phyloP scores from a whole-genome alignment of 139 green algal genomes.

The Volvox africanus region DNA sequence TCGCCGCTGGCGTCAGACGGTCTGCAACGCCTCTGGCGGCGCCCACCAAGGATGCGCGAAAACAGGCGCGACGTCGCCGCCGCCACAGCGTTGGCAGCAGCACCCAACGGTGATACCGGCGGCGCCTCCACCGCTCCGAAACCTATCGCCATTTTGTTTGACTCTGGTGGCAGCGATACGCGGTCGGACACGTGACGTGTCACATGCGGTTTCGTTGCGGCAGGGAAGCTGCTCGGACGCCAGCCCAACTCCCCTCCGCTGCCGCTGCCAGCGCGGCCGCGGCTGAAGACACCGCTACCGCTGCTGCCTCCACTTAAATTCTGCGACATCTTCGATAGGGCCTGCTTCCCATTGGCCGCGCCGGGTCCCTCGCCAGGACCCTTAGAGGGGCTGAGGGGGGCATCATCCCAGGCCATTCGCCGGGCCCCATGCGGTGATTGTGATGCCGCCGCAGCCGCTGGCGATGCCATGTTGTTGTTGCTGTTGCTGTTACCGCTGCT shows the following conservation, averaged over 20 bases:
- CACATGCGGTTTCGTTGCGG: not conserved
- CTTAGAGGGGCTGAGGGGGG: too few relatives aligned
- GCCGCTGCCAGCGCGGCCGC: not conserved
- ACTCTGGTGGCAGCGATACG: not conserved
- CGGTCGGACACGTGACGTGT: not conserved
- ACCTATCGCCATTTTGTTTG: not conserved
- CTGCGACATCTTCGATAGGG: too few relatives aligned
- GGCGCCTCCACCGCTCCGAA: not conserved
- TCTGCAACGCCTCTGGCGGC: not conserved
- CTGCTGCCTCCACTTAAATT: not conserved
- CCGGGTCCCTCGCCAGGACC: too few relatives aligned
- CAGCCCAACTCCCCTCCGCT: not conserved
- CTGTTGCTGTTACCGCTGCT: not conserved
- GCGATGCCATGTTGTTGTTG: too few relatives aligned
- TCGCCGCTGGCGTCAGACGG: not conserved
- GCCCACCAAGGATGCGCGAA: not conserved
- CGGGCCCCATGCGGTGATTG: not conserved
- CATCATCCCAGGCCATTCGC: not conserved
- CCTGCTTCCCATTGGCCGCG: too few relatives aligned
- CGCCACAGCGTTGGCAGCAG: not conserved
- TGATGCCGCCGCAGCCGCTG: not conserved
- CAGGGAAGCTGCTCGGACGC: slow-evolving; percentile 21
- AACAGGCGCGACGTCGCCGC: not conserved
- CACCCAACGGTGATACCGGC: not conserved
- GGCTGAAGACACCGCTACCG: not conserved